phyloP scores from a whole-genome alignment of 805 yeast species.

The Kregervanrija delftensis region DNA sequence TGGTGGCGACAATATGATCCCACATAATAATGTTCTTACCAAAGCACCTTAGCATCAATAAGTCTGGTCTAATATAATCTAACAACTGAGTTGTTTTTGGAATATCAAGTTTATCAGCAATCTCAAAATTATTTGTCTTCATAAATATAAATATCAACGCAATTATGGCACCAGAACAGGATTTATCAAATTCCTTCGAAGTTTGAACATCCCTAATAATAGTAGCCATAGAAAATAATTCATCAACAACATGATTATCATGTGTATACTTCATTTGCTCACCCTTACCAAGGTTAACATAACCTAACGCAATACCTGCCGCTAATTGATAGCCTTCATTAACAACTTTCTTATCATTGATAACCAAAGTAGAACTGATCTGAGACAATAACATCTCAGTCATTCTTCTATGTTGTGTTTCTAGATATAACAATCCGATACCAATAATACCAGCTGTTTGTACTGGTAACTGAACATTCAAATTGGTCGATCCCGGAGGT shows the following conservation, averaged over 20 bases:
- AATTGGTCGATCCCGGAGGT: conserved; percentile 85
- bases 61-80: conserved; percentile 74
- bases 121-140: conserved; percentile 50
- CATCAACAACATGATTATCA: conserved; percentile 60
- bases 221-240: conserved; percentile 49
- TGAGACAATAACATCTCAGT: conserved; percentile 72
- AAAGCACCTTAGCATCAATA: conserved; percentile 57
- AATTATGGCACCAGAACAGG: conserved; percentile 67
- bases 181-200: conserved; percentile 49
- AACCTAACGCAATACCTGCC: conserved; percentile 85
- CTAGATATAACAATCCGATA: conserved; percentile 75
- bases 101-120: conserved; percentile 56
- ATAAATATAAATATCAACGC: conserved; percentile 72
- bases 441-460: conserved; percentile 92
- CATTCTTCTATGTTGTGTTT: conserved; percentile 79
- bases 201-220: conserved; percentile 60
- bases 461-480: conserved; percentile 74
- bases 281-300: conserved; percentile 75
- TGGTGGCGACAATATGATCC: conserved; percentile 46
- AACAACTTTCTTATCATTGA: conserved; percentile 49
- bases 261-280: conserved; percentile 40
- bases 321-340: conserved; percentile 80
- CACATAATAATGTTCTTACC: conserved; percentile 66
- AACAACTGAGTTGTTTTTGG: conserved; percentile 55
- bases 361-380: conserved; percentile 44